Percentiles rank a stretch among this genome's conserved stretches.
Evolutionary conservation across 805 yeast genomes (phyloP).

Genomic region (Torulaspora microellipsoides): DNA sequence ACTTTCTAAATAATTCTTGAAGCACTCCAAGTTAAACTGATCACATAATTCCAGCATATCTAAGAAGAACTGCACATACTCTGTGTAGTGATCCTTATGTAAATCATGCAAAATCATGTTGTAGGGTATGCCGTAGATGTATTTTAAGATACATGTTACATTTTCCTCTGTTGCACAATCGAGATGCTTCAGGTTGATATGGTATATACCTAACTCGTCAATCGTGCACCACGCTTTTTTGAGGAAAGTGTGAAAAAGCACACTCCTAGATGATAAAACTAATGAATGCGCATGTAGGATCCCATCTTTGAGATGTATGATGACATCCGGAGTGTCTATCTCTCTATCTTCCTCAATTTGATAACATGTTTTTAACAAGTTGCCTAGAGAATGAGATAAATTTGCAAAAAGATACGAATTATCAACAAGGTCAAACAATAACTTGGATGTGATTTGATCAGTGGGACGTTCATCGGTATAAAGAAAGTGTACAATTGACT

Average conservation of each 20-base stretch:
- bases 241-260: constrained; percentile 57
- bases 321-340: constrained; percentile 37
- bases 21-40: constrained; percentile 53
- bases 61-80: constrained; percentile 36
- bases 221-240: constrained; percentile 48
- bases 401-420: constrained; percentile 20
- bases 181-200: constrained; percentile 44
- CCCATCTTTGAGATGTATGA: constrained; percentile 45
- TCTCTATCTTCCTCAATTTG: constrained; percentile 1
- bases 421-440: constrained; percentile 17
- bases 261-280: constrained; percentile 53
- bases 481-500: constrained; percentile 18
- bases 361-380: neutral
- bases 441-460: constrained; percentile 9
- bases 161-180: constrained; percentile 28
- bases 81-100: constrained; percentile 12
- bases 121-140: constrained; percentile 48
- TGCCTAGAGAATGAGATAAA: constrained; percentile 8
- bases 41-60: constrained; percentile 60
- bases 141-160: constrained; percentile 48
- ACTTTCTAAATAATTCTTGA: constrained; percentile 59
- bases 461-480: constrained; percentile 26
- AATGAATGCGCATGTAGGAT: constrained; percentile 44
- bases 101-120: constrained; percentile 19
- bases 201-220: constrained; percentile 11